phyloP scores from a whole-genome alignment of 1,139 yeast species.

The Protomyces arabidopsidicola region DNA sequence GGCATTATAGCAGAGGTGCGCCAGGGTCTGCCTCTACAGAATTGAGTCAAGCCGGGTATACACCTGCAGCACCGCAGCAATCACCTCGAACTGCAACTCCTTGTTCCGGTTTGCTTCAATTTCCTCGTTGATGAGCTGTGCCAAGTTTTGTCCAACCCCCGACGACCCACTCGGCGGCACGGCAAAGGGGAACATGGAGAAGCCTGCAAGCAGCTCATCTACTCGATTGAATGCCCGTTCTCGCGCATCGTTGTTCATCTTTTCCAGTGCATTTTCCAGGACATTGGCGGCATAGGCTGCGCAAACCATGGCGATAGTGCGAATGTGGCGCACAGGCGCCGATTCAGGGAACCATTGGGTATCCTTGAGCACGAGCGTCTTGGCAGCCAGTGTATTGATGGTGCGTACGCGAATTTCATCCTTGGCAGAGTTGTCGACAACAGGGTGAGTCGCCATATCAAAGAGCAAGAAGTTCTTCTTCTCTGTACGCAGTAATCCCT shows the following conservation, averaged over 20 bases:
- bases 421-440: slow-evolving; percentile 80
- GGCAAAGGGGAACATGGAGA: slow-evolving; percentile 80
- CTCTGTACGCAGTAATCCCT: slow-evolving; percentile 94
- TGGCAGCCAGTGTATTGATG: slow-evolving; percentile 60
- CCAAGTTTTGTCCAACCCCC: slow-evolving; percentile 74
- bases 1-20: too few relatives aligned
- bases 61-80: slow-evolving; percentile 69
- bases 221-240: slow-evolving; percentile 92
- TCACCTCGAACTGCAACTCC: slow-evolving; percentile 75
- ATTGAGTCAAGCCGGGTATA: slow-evolving; percentile 50
- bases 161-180: slow-evolving; percentile 46
- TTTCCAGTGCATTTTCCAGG: slow-evolving; percentile 77
- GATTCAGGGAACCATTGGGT: slow-evolving; percentile 61
- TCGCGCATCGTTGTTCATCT: slow-evolving; percentile 78
- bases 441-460: slow-evolving; percentile 98
- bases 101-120: slow-evolving; percentile 52
- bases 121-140: slow-evolving; percentile 63
- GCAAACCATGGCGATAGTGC: slow-evolving; percentile 77
- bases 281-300: slow-evolving; percentile 96
- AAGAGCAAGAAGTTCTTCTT: slow-evolving; percentile 88
- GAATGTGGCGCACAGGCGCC: slow-evolving; percentile 63
- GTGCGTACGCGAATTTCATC: slow-evolving; percentile 70
- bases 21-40: slow-evolving; percentile 35
- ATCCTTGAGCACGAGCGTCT: slow-evolving; percentile 52
- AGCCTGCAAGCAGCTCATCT: slow-evolving; percentile 79